A percentile compares a stretch with the other conserved stretches of the same genome.
Conservation (phyloP, 768 basidiomycete species). For the Tricholoma sp. region DNA sequence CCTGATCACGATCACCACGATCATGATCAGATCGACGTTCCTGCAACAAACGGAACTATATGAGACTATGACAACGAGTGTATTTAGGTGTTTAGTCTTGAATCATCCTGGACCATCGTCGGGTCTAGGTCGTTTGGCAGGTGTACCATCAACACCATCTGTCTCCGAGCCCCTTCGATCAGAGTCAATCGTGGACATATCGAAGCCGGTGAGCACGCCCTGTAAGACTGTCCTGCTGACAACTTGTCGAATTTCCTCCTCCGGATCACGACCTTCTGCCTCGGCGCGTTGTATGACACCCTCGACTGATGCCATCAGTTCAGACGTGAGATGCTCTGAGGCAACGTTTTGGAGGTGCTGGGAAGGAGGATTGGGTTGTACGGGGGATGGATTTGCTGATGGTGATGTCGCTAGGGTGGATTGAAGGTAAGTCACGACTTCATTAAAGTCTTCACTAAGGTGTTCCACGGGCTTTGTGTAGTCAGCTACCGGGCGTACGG, state of each 20-base stretch:
- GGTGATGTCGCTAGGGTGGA: slow-evolving; percentile 20
- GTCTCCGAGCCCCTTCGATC: slow-evolving; percentile 19
- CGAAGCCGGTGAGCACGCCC: slow-evolving; percentile 59
- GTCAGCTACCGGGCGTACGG: slow-evolving; percentile 3
- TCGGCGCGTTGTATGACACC: slow-evolving; percentile 55
- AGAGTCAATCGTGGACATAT: slow-evolving; percentile 30
- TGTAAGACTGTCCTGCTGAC: slow-evolving; percentile 65
- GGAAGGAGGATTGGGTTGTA: slow-evolving; percentile 34
- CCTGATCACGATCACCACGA: slow-evolving; percentile 21
- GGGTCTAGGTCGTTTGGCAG: slow-evolving; percentile 30
- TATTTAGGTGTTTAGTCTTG: too few species aligned
- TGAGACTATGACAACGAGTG: too few species aligned
- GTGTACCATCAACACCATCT: slow-evolving; percentile 22
- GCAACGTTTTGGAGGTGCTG: slow-evolving; percentile 64
- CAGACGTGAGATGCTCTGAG: slow-evolving; percentile 65
- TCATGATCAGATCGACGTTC: slow-evolving; percentile 29
- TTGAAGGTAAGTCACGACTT: slow-evolving; percentile 59
- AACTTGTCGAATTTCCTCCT: slow-evolving; percentile 56
- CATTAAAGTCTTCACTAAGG: slow-evolving; percentile 66
- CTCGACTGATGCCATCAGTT: slow-evolving; percentile 60
- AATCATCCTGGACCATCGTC: slow-evolving; percentile 14
- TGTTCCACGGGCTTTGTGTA: slow-evolving; percentile 59
- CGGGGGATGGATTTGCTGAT: slow-evolving; percentile 13
- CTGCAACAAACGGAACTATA: neutral
- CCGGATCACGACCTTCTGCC: slow-evolving; percentile 60